Base-by-base conservation (phyloP, 768 basidiomycete species). In the Russula vinacea region DNA sequence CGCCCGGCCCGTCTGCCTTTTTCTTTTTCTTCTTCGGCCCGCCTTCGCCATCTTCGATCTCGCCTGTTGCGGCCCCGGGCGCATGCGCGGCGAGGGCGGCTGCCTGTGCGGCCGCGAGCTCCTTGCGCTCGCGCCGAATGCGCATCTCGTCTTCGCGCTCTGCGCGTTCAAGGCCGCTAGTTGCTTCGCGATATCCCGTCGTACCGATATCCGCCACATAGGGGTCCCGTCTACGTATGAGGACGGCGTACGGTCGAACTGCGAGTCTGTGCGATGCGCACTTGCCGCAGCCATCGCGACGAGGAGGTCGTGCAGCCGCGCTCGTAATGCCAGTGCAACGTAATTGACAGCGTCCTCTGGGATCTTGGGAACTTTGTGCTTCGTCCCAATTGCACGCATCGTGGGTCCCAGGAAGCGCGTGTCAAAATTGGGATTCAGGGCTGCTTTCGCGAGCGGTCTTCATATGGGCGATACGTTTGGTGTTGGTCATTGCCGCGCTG, bases 111-210 rank as follows among this genome's bases (percentile, higher is more conserved):
- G 92, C 90, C 10, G 80, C 81, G 17, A 91, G 80, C 70, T 92
- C 88, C 71, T 89, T 92, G 52, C 93, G 77, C 74, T 94, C 91
- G 58, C 88, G 76, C 50, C 92, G 79, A 52, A 89, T 76, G 64
- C 79, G 80, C 72, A 83, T 81, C 75, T 96, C 93, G 58, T 96
- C 94, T 69, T 94, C 94, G 53, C 90, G 77, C 71, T 95, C 92
- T 9, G 81, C 80, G 65, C 83, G 84, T 74, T 96, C 93, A 33
- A 96, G 75, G 83, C 84, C 0, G 81, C 80, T 0, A 93, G 78
- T 75, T 92, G 88, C 73, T 92, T 94, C 32, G 82, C 86, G 9
- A 92, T 82, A 69, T 96, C 92, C 39, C 80, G 84, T n/a, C 87
- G 82, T 11, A 96, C 83, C 13, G 85, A 76, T 60, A 92, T 80